Base-by-base conservation (phyloP, 73 alveolate species). In the Symbiodinium pilosum region DNA sequence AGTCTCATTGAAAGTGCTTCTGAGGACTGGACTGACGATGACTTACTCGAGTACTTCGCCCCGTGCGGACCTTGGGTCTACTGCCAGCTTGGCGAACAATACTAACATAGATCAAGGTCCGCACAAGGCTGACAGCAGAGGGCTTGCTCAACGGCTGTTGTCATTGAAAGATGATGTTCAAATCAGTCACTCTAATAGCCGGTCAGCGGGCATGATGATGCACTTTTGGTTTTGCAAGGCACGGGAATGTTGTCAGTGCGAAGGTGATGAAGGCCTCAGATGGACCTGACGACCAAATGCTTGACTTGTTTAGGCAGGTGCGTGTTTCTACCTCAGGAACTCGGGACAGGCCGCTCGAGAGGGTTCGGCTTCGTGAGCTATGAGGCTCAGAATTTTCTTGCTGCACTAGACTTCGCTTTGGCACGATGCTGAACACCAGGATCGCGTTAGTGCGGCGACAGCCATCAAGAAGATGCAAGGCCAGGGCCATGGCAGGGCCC, bases 381-480 rank as follows among this genome's bases (percentile, higher is more conserved):
- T 69, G 73, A 92, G 84, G 39, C 39, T 21, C 83, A 4, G 34
- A 14, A 12, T 68, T 68, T 47, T 47, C 21, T 47, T 14, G 6
- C 59, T 47, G 59, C 59, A 47, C 6, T 14, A 47, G 59, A 47
- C 59, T 47, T 14, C 14, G 21, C 14, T 47, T 9, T 6, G 21
- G 59, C 59, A 47, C 59, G 5, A 83, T 26, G 8, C 69, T 3
- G 83, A 38, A 39, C 43, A 24, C 26, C 71, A 87, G 95, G 95
- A 87, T 40, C 84, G 95, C 38, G 95, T 87, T 36, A 87, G 95
- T 43, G 95, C 95, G 20, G 95, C 95, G 30, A 87, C 95, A 30
- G 95, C 95, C 95, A 87, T 87, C 59, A 87, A 87, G 51, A 87
- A 87, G 95, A 87, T 87, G 95, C 95, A 87, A 68, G 87, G 87